Percentiles rank a stretch among this genome's conserved stretches.
Conservation (phyloP, 2,329 filamentous ascomycete species). For the Apiospora rasikravindrae region DNA sequence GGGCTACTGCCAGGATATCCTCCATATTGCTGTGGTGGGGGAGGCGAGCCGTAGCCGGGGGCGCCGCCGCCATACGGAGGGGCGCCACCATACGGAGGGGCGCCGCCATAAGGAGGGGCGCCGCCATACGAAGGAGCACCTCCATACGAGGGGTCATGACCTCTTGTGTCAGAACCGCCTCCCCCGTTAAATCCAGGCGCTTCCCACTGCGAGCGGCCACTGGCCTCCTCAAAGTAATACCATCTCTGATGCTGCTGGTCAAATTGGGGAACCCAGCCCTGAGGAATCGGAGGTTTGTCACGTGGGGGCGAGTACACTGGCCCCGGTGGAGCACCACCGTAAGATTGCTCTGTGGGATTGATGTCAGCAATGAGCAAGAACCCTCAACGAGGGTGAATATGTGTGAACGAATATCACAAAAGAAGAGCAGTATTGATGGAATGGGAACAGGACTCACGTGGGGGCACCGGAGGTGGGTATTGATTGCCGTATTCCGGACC, state of each 20-base stretch:
- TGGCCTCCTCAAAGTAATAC: constrained; percentile 68
- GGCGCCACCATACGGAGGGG: constrained; percentile 10
- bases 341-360: constrained; percentile 8
- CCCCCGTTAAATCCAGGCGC: constrained; percentile 22
- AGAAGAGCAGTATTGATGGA: no score
- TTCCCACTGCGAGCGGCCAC: constrained; percentile 56
- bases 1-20: constrained; percentile 21
- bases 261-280: constrained; percentile 68
- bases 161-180: constrained; percentile 9
- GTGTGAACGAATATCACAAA: not conserved
- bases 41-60: constrained; percentile 21
- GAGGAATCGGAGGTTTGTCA: constrained; percentile 56
- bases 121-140: constrained; percentile 1
- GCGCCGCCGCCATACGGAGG: constrained; percentile 24
- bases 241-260: constrained; percentile 66
- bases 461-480: constrained; percentile 17
- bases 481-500: constrained; percentile 17
- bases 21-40: constrained; percentile 25
- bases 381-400: not conserved
- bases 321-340: constrained; percentile 28
- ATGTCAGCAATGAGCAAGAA: not conserved
- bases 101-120: not conserved
- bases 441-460: not conserved
- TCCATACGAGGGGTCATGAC: constrained; percentile 20
- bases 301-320: constrained; percentile 42